Evolutionary conservation across 371 early-diverging fungal species (phyloP).

Genomic region (Capniomyces stellatus): DNA sequence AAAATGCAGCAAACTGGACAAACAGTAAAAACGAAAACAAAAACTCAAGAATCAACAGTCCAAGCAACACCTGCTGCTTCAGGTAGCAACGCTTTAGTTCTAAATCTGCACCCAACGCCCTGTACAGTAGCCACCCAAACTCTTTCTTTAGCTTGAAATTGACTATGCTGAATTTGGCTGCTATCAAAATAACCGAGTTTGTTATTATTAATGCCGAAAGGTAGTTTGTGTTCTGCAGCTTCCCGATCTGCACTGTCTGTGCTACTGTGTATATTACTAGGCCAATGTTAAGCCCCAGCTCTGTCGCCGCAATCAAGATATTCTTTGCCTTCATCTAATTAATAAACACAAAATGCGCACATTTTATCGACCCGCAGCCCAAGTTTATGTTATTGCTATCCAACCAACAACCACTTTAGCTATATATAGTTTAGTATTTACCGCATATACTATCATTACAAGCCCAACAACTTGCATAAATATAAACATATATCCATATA

Average conservation of each 20-base stretch:
- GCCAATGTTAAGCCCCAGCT: neutral
- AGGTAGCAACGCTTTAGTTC: slow-evolving; percentile 16
- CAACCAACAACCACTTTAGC: neutral
- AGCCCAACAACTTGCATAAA: neutral
- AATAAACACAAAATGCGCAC: too few relatives aligned
- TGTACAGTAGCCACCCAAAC: slow-evolving; percentile 30
- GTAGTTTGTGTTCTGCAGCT: neutral
- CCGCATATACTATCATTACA: neutral
- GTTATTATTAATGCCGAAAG: neutral
- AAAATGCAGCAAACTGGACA: slow-evolving; percentile 14
- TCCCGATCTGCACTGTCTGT: neutral
- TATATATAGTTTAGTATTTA: neutral
- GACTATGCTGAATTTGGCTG: neutral
- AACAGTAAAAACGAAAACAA: slow-evolving; percentile 16
- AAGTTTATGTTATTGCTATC: neutral
- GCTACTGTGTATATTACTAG: neutral
- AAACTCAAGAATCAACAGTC: slow-evolving; percentile 9
- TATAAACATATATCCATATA: neutral
- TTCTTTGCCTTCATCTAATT: too few relatives aligned
- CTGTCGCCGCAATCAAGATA: neutral
- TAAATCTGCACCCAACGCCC: slow-evolving; percentile 24
- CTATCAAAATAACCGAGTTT: neutral
- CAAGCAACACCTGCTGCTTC: slow-evolving; percentile 11
- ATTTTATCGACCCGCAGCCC: neutral
- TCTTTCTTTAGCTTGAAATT: slow-evolving; percentile 13